Evolutionary conservation across 306 rosid species (phyloP), one percentile per base, ranked within the genome.

Genomic region (Lathyrus sativus): DNA sequence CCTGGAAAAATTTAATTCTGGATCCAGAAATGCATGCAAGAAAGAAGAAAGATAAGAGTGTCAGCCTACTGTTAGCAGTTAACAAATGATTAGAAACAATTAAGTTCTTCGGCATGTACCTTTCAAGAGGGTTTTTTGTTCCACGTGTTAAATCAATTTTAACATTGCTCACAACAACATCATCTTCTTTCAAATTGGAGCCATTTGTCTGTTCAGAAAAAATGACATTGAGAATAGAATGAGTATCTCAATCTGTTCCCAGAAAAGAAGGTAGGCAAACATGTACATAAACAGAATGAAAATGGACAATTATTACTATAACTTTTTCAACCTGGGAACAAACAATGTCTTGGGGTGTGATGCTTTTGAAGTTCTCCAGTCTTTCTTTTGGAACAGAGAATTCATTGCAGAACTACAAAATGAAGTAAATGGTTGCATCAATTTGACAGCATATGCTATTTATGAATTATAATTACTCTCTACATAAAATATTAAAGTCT

Each of bases 111-210:
- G 48, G 60, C 55, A 48, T 70, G 75, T 79, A 91, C 96, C 90
- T 87, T 79, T 74, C 85, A 50, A 91, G 91, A 80, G 98, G 98
- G 78, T 87, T 89, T 43, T 81, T 74, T 11, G 62, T 87, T 76
- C 96, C 96, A 26, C 82, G 77, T 35, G 98, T 85, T 86, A 91
- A 85, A 85, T 91, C 95, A 70, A 91, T 89, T 85, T 77, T 91
- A 53, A 87, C 85, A 28, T 74, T 85, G 82, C 80, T 71, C 69
- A 91, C 92, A 58, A 72, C 87, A 9, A 91, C 80, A 62, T 91
- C 96, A 8, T 89, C 96, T 81, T 89, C 98, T 76, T 82, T 74
- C 65, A 91, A 72, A 22, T 62, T 81, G 54, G 78, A 53, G 33
- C 89, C 87, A 72, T 70, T 81, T 53, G 65, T 56, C 98, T 88